phyloP scores from a whole-genome alignment of 2,329 filamentous ascomycete genomes.

The Gaeumannomyces sp. region DNA sequence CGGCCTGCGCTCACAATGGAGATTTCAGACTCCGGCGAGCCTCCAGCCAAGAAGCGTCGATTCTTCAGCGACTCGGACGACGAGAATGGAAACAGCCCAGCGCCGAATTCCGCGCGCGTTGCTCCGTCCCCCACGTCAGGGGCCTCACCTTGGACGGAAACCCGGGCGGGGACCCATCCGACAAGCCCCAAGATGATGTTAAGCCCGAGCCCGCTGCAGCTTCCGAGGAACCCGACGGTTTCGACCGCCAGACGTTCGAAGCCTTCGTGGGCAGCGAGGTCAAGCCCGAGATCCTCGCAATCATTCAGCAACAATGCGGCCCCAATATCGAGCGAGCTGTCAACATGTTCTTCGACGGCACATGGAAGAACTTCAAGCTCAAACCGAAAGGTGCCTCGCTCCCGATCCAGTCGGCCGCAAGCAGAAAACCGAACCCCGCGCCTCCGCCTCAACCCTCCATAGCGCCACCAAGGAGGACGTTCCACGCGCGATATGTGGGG shows the following conservation, averaged over 20 bases:
- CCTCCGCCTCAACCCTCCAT: neutral
- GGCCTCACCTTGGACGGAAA: neutral
- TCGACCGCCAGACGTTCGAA: slow-evolving; percentile 54
- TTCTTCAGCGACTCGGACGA: slow-evolving; percentile 14
- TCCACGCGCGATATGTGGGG: slow-evolving; percentile 65
- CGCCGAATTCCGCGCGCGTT: neutral
- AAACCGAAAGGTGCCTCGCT: slow-evolving; percentile 15
- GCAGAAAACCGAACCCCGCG: neutral
- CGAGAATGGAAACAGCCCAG: neutral
- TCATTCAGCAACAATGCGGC: slow-evolving; percentile 48
- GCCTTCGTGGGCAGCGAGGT: slow-evolving; percentile 54
- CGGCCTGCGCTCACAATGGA: slow-evolving; percentile 27
- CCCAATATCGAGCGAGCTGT: slow-evolving; percentile 56
- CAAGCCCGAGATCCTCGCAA: slow-evolving; percentile 37
- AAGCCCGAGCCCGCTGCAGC: neutral
- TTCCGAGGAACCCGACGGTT: slow-evolving; percentile 22
- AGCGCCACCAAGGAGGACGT: neutral
- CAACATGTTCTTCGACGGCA: slow-evolving; percentile 66
- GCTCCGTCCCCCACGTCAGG: neutral
- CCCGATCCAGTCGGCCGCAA: neutral
- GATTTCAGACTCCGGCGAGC: slow-evolving; percentile 27
- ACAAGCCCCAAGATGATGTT: slow-evolving; percentile 39
- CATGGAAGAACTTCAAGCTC: slow-evolving; percentile 48
- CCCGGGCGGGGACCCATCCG: slow-evolving; percentile 19
- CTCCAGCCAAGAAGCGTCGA: slow-evolving; percentile 29